Evolutionary conservation across 1,139 yeast genomes (phyloP), one percentile per base, ranked within the genome.

Genomic region (Yamadazyma atmosphaerica): DNA sequence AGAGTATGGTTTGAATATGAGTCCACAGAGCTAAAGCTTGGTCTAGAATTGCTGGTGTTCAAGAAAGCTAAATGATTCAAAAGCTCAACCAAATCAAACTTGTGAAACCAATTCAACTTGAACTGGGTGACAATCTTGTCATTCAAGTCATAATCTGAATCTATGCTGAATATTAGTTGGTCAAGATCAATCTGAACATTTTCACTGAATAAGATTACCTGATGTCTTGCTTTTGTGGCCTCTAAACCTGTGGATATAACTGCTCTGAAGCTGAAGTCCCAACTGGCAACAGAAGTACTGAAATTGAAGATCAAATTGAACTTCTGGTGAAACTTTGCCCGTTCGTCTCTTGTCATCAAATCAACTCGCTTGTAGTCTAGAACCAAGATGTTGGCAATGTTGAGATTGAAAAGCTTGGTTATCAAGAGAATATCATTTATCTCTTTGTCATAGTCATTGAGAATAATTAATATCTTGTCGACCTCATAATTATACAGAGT

Each of bases 401-500:
- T 52, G n/a, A 68, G 47, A 2, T 51, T 44, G 32, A 68, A 56
- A 35, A 65, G 57, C 37, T 59, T 60, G 18, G 67, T 40, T 6
- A 67, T 64, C 21, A 69, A 52, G 11, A 68, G 52, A 8, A 68
- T 52, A 43, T 70, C 76, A 48, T 69, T 69, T 16, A 65, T 48
- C 40, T 69, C 72, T 32, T 52, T 56, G 4, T 41, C 37, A 10
- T 52, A 37, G 40, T 66, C 64, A 40, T 60, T 57, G 16, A 69
- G 50, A 3, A 68, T 44, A 5, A 69, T 46, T 34, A 68, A 47
- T 4, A 60, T 41, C 21, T 54, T 47, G n/a, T 56, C 55, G 2
- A 32, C 15, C 34, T 40, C 28, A 39, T 35, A 33, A 25, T 34
- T 33, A 35, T 36, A 25, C 21, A 34, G 22, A 26, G 38, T 19